These are phyloP conservation scores for Fusarium torulosum DNA, from an alignment of 2,329 filamentous ascomycete species.

Conservation along the genomic window DNA sequence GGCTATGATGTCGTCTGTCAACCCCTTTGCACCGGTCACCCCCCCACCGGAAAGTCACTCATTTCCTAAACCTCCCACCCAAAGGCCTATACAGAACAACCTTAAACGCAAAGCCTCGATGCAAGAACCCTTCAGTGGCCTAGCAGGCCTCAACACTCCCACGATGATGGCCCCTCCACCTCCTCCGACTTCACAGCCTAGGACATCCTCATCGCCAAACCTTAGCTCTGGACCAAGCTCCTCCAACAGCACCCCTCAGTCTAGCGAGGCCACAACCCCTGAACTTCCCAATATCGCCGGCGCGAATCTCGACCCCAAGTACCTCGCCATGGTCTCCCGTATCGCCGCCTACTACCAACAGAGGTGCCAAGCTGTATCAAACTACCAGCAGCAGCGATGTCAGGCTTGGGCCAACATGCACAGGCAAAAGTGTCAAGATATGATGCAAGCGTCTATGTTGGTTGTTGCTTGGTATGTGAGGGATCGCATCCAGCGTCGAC, in stretches of 20 bases:
- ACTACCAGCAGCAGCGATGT: constrained; percentile 62
- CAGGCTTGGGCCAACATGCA: constrained; percentile 62
- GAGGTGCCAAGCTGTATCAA: constrained; percentile 60
- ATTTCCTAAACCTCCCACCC: constrained; percentile 50
- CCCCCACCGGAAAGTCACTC: constrained; percentile 48
- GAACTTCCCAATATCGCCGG: constrained; percentile 42
- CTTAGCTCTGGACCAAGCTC: constrained; percentile 33
- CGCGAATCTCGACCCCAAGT: constrained; percentile 56
- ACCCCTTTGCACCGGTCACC: constrained; percentile 49
- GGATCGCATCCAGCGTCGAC: constrained; percentile 60
- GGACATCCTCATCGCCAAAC: constrained; percentile 40
- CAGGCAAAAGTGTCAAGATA: constrained; percentile 62
- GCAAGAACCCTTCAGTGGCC: constrained; percentile 41
- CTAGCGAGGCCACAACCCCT: constrained; percentile 40
- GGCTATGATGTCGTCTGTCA: constrained; percentile 51
- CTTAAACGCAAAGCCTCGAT: constrained; percentile 48
- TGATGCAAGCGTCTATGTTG: constrained; percentile 63
- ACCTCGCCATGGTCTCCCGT: constrained; percentile 60
- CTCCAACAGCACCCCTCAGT: constrained; percentile 34
- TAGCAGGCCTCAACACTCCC: constrained; percentile 35
- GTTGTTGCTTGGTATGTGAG: constrained; percentile 64
- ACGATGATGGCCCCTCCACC: constrained; percentile 45
- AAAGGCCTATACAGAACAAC: constrained; percentile 47
- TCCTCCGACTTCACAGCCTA: constrained; percentile 44
- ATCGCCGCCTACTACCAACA: constrained; percentile 64